phyloP scores from a whole-genome alignment of 257 asterid genomes.

The Verbena officinalis region DNA sequence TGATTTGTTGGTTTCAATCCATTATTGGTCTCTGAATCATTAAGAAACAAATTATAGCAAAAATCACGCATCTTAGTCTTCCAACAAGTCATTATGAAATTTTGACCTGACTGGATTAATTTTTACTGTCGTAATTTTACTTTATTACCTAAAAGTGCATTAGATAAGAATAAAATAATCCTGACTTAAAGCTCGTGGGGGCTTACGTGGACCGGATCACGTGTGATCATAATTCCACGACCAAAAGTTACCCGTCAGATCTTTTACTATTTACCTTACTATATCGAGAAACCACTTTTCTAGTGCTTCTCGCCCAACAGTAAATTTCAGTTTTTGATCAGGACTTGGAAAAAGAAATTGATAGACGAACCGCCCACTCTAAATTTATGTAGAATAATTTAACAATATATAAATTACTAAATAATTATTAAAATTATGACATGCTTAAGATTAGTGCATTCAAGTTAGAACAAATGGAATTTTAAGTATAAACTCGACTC shows the following conservation, averaged over 20 bases:
- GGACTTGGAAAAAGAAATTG: no score
- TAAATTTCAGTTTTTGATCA: conserved; percentile 17
- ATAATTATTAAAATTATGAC: no score
- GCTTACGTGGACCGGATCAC: no score
- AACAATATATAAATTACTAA: no score
- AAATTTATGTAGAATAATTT: no score
- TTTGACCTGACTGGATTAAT: background rate
- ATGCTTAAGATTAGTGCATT: conserved; percentile 28
- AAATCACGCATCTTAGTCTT: no score
- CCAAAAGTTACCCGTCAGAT: background rate
- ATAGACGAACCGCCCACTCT: no score
- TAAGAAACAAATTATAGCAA: no score
- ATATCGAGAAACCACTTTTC: background rate
- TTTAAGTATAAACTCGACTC: conserved; percentile 15
- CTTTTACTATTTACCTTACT: background rate
- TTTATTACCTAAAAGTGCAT: background rate
- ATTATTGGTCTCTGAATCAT: no score
- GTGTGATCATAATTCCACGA: conserved; percentile 2
- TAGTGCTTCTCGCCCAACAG: background rate
- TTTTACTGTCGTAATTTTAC: background rate
- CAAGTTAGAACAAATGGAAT: no score
- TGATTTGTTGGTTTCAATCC: no score
- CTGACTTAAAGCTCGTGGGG: no score
- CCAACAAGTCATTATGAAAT: background rate
- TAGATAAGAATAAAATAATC: background rate